A percentile compares a stretch with the other conserved stretches of the same genome.
phyloP scores from a whole-genome alignment of 768 basidiomycete species.

The Trametes punicea region DNA sequence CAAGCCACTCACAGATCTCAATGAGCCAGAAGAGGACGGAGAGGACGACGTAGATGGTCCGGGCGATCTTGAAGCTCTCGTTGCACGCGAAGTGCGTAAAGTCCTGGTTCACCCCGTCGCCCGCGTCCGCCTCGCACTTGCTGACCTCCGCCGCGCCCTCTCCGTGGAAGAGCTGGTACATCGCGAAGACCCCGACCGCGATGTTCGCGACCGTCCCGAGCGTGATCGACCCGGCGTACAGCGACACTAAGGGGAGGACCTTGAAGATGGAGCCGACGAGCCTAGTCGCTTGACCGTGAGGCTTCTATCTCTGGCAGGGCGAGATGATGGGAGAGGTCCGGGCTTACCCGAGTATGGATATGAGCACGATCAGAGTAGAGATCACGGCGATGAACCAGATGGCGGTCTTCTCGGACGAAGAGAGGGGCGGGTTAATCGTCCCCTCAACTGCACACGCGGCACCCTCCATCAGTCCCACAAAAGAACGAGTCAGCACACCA shows the following conservation, averaged over 20 bases:
- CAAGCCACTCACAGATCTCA: constrained; percentile 47
- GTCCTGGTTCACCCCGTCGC: constrained; percentile 28
- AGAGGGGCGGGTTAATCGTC: constrained; percentile 35
- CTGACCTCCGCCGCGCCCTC: constrained; percentile 27
- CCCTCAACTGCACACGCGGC: constrained; percentile 13
- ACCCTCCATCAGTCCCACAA: neutral
- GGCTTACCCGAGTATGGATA: constrained; percentile 50
- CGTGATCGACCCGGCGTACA: constrained; percentile 43
- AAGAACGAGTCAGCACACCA: neutral
- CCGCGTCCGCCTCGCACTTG: constrained; percentile 35
- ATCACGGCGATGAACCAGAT: constrained; percentile 46
- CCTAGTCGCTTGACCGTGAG: constrained; percentile 19
- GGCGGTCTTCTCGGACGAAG: constrained; percentile 38
- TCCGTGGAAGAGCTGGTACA: constrained; percentile 44
- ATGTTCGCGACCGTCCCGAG: constrained; percentile 47
- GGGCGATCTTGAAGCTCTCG: constrained; percentile 39
- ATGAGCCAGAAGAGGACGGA: constrained; percentile 52
- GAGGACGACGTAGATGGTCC: constrained; percentile 41
- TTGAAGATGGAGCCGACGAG: constrained; percentile 47
- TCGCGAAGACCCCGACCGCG: constrained; percentile 44
- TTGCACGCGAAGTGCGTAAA: constrained; percentile 39
- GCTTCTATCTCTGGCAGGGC: constrained; percentile 17
- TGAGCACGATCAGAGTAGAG: constrained; percentile 45
- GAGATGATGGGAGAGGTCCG: neutral
- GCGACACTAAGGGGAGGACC: constrained; percentile 39